Percentiles rank a stretch among this genome's conserved stretches.
Evolutionary conservation across 352 stramenopile genomes (phyloP).

Genomic region (Globisporangium radiosum): DNA sequence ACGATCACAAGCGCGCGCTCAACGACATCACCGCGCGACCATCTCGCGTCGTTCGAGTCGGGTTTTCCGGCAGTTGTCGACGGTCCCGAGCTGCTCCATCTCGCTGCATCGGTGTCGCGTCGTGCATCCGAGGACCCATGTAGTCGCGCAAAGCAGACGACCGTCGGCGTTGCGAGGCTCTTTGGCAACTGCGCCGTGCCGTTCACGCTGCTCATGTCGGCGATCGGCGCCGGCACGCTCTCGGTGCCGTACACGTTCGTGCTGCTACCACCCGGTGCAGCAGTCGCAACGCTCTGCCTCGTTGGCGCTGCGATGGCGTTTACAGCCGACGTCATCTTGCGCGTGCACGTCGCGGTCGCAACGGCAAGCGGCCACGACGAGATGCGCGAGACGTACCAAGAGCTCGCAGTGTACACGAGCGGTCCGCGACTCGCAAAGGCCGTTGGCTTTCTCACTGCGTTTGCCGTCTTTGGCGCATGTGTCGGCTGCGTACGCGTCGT

Average conservation of each 20-base stretch:
- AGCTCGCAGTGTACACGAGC: slow-evolving; percentile 46
- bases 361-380: slow-evolving; percentile 43
- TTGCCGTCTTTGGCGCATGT: slow-evolving; percentile 67
- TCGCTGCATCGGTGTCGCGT: not conserved
- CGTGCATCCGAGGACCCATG: slow-evolving; percentile 6
- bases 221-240: slow-evolving; percentile 62
- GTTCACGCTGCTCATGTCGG: slow-evolving; percentile 52
- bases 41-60: slow-evolving; percentile 18
- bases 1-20: not conserved
- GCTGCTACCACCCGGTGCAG: slow-evolving; percentile 32
- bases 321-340: slow-evolving; percentile 50
- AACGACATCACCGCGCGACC: slow-evolving; percentile 5
- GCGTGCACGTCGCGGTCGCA: slow-evolving; percentile 39
- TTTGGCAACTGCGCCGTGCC: slow-evolving; percentile 11
- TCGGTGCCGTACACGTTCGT: slow-evolving; percentile 70
- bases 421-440: slow-evolving; percentile 48
- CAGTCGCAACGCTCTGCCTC: slow-evolving; percentile 31
- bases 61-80: slow-evolving; percentile 16
- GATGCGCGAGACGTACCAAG: slow-evolving; percentile 52
- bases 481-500: slow-evolving; percentile 69
- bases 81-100: slow-evolving; percentile 12
- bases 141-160: slow-evolving; percentile 13
- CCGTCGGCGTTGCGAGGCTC: slow-evolving; percentile 2
- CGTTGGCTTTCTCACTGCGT: slow-evolving; percentile 54
- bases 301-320: slow-evolving; percentile 52